Percentiles rank a stretch among this genome's conserved stretches.
Conservation (phyloP, 495 filamentous ascomycete genomes). For the Penicillium simplicissimum region DNA sequence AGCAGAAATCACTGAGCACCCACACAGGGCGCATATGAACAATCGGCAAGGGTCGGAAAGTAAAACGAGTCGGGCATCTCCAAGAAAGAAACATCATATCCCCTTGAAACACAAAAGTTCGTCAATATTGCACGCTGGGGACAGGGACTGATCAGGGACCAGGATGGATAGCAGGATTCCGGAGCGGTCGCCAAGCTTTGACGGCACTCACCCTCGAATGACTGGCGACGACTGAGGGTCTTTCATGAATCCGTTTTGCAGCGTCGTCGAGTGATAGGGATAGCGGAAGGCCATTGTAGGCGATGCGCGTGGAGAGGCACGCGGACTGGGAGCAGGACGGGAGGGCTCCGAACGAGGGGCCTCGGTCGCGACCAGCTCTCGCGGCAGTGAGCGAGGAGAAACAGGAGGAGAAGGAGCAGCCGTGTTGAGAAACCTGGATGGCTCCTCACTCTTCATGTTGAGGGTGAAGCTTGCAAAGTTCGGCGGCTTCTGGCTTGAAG, state of each 20-base stretch:
- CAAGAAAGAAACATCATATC: constrained; percentile 19
- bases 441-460: constrained; percentile 18
- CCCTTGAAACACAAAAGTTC: constrained; percentile 20
- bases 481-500: constrained; percentile 13
- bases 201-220: constrained; percentile 45
- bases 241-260: constrained; percentile 44
- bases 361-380: constrained; percentile 16
- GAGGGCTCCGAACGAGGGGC: constrained; percentile 15
- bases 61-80: constrained; percentile 23
- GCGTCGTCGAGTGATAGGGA: constrained; percentile 37
- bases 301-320: constrained; percentile 31
- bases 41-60: constrained; percentile 15
- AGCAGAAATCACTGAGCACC: constrained; percentile 18
- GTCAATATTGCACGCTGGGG: constrained; percentile 23
- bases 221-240: constrained; percentile 48
- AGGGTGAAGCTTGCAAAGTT: constrained; percentile 19
- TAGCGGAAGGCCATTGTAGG: constrained; percentile 43
- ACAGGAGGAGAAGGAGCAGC: constrained; percentile 25
- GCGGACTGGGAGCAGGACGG: constrained; percentile 23
- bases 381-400: constrained; percentile 30
- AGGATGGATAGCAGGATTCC: constrained; percentile 16
- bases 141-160: constrained; percentile 3
- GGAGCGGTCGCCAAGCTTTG: constrained; percentile 16
- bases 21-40: constrained; percentile 21
- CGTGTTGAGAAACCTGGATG: constrained; percentile 13